These are phyloP conservation scores for Coix lacrymajobi DNA, from an alignment of 176 grass and related monocot genomes.

Conservation along the genomic window DNA sequence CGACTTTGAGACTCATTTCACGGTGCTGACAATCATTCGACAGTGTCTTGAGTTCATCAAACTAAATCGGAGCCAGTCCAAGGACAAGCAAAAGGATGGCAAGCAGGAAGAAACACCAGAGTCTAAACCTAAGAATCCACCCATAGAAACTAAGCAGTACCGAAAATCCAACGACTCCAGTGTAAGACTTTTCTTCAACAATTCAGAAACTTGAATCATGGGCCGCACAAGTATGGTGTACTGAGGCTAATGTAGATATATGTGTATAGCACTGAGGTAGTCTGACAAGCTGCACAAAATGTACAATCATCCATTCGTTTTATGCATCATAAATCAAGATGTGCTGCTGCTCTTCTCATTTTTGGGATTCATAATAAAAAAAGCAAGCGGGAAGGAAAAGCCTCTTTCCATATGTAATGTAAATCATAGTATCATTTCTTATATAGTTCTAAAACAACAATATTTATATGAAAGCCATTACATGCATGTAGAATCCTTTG, in stretches of 20 bases:
- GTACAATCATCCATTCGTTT: not conserved
- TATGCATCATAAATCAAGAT: not conserved
- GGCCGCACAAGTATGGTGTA: constrained; percentile 2
- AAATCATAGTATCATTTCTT: not conserved
- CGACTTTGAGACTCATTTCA: constrained; percentile 79
- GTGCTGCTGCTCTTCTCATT: not conserved
- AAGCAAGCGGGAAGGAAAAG: not conserved
- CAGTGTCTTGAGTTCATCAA: constrained; percentile 89
- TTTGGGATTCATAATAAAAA: constrained; percentile 3
- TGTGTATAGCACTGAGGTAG: constrained; percentile 20
- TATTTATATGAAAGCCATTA: constrained; percentile 10
- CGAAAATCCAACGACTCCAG: not conserved
- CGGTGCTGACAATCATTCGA: constrained; percentile 55
- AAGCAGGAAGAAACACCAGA: not conserved
- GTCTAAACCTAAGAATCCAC: not conserved
- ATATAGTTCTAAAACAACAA: constrained; percentile 17
- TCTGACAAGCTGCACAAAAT: constrained; percentile 7
- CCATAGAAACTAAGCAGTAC: constrained; percentile 7
- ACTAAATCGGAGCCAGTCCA: constrained; percentile 50
- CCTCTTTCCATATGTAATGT: constrained; percentile 9
- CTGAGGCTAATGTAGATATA: constrained; percentile 12
- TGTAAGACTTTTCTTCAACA: constrained; percentile 21
- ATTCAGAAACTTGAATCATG: not conserved
- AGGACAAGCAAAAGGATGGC: not conserved
- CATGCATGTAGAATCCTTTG: not conserved